Conservation (phyloP, 768 basidiomycete genomes). For the Roridomyces roridus region DNA sequence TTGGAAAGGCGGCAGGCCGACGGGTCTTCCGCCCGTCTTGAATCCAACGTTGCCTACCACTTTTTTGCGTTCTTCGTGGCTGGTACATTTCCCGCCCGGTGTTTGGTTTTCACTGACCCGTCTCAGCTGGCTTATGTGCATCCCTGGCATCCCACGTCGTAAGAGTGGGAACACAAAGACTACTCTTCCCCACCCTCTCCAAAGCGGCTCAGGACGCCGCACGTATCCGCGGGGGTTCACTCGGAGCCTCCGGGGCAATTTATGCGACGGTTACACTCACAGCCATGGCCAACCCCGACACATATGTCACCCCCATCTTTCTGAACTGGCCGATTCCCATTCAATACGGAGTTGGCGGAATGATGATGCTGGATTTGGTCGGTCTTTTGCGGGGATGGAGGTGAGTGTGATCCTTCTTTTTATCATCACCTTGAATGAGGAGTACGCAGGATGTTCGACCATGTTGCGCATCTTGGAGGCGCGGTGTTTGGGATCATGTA, state of each 20-base stretch:
- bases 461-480: slow-evolving; percentile 73
- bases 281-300: slow-evolving; percentile 62
- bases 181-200: slow-evolving; percentile 20
- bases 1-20: slow-evolving; percentile 34
- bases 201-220: slow-evolving; percentile 14
- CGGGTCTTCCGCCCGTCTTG: slow-evolving; percentile 38
- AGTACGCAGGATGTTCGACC: slow-evolving; percentile 53
- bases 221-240: slow-evolving; percentile 49
- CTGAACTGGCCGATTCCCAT: slow-evolving; percentile 63
- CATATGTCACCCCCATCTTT: slow-evolving; percentile 58
- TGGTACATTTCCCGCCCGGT: slow-evolving; percentile 33
- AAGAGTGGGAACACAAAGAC: slow-evolving; percentile 39
- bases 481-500: slow-evolving; percentile 65
- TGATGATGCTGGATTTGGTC: slow-evolving; percentile 57
- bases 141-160: slow-evolving; percentile 60
- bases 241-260: slow-evolving; percentile 71
- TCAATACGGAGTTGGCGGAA: slow-evolving; percentile 56
- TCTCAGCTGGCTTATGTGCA: slow-evolving; percentile 60
- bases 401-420: slow-evolving; percentile 41
- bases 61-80: slow-evolving; percentile 65
- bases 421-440: background rate
- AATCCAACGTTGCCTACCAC: slow-evolving; percentile 59
- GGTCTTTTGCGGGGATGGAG: slow-evolving; percentile 68
- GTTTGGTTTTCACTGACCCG: slow-evolving; percentile 1
- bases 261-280: slow-evolving; percentile 61